A percentile compares a stretch with the other conserved stretches of the same genome.
These are phyloP conservation scores for Dictyostelium purpureum DNA, from an alignment of 78 protist species.

Conservation along the genomic window DNA sequence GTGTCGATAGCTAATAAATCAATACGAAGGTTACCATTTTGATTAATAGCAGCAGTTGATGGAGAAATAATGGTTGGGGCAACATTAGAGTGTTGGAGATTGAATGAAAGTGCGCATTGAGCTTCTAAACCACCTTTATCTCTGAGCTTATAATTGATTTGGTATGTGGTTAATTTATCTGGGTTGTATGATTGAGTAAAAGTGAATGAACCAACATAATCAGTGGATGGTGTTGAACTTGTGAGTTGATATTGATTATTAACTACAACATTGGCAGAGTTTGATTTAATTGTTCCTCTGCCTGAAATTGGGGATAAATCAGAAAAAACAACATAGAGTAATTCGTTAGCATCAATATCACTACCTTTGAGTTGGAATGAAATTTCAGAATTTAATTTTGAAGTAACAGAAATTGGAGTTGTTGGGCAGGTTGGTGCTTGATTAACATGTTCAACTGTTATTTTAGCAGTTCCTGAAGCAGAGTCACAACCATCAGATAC, in stretches of 20 bases:
- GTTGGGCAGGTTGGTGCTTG: constrained; percentile 24
- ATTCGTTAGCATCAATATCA: background rate
- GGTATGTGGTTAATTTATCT: no score
- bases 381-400: background rate
- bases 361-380: background rate
- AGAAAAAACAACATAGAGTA: background rate
- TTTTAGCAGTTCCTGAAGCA: background rate
- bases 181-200: no score
- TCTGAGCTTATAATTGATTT: no score
- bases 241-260: background rate
- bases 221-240: background rate
- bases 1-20: background rate
- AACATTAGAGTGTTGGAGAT: background rate
- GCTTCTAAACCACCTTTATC: no score
- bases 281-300: background rate
- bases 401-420: background rate
- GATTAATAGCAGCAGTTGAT: background rate
- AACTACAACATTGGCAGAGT: no score
- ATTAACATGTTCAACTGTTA: constrained; percentile 3
- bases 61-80: background rate
- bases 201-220: constrained; percentile 22
- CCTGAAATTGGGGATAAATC: background rate
- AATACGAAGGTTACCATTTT: background rate
- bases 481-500: constrained; percentile 46
- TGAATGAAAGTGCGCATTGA: background rate